A percentile compares a stretch with the other conserved stretches of the same genome.
These are phyloP conservation scores for Saccharomycopsis lassenensis DNA, from an alignment of 805 yeast genomes.

Conservation along the genomic window DNA sequence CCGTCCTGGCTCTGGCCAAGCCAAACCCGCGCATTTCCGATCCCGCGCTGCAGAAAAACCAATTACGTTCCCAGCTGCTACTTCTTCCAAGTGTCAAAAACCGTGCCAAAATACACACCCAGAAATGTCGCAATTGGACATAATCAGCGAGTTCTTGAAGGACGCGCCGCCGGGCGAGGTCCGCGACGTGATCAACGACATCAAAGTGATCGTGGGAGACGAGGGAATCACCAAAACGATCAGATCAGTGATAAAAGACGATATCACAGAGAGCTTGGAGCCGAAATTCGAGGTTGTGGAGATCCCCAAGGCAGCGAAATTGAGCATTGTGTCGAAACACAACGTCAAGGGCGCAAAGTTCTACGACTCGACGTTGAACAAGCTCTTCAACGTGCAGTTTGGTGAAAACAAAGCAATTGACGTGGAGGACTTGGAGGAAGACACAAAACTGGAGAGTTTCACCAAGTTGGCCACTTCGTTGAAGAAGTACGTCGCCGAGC, in stretches of 20 bases:
- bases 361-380: slow-evolving; percentile 39
- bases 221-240: slow-evolving; percentile 23
- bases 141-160: slow-evolving; percentile 13
- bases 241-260: slow-evolving; percentile 2
- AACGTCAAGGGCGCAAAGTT: slow-evolving; percentile 40
- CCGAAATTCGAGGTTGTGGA: slow-evolving; percentile 30
- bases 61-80: too few species aligned
- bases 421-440: slow-evolving; percentile 31
- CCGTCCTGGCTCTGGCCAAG: too few species aligned
- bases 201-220: slow-evolving; percentile 33
- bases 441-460: slow-evolving; percentile 20
- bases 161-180: slow-evolving; percentile 26
- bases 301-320: slow-evolving; percentile 22
- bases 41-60: too few species aligned
- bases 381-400: slow-evolving; percentile 48
- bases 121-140: slow-evolving; percentile 12
- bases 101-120: too few species aligned
- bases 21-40: too few species aligned
- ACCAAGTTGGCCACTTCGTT: slow-evolving; percentile 24
- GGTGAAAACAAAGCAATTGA: slow-evolving; percentile 39
- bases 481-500: slow-evolving; percentile 45
- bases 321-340: slow-evolving; percentile 36
- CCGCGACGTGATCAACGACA: slow-evolving; percentile 28
- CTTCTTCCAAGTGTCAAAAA: too few species aligned
- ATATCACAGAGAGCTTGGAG: slow-evolving; percentile 20